phyloP scores from a whole-genome alignment of 2,329 filamentous ascomycete genomes.

The Xylaria sp. region DNA sequence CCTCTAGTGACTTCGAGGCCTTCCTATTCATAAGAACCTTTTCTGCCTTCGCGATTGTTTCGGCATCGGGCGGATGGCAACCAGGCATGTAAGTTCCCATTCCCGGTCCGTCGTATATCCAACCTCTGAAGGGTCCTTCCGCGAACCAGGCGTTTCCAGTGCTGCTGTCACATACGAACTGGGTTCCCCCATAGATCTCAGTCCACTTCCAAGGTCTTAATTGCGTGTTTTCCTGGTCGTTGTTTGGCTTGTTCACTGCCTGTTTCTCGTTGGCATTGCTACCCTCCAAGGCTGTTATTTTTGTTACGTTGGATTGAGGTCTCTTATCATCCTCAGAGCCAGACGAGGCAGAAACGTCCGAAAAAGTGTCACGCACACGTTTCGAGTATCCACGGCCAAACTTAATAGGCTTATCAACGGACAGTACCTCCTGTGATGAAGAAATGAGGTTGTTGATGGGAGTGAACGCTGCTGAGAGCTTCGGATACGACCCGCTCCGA shows the following conservation, averaged over 20 bases:
- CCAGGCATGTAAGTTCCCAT: slow-evolving; percentile 24
- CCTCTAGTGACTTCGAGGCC: not conserved
- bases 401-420: not conserved
- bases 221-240: slow-evolving; percentile 3
- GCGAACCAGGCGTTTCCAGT: slow-evolving; percentile 15
- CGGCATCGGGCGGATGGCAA: slow-evolving; percentile 18
- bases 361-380: slow-evolving; percentile 7
- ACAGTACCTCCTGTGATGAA: not conserved
- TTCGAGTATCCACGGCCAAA: slow-evolving; percentile 9
- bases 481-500: slow-evolving; percentile 1
- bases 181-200: slow-evolving; percentile 10
- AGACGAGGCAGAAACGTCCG: not conserved
- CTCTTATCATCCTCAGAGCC: not conserved
- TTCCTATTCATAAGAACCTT: slow-evolving; percentile 9
- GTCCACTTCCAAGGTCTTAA: slow-evolving; percentile 21
- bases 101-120: slow-evolving; percentile 22
- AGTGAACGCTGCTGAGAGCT: slow-evolving; percentile 1
- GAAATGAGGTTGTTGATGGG: slow-evolving; percentile 9
- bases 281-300: not conserved
- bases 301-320: not conserved
- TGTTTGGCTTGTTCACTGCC: not conserved
- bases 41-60: slow-evolving; percentile 20
- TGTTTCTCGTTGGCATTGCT: not conserved
- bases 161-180: slow-evolving; percentile 5
- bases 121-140: slow-evolving; percentile 30